Conservation (phyloP, 768 basidiomycete species). For the Mycena rebaudengoi region DNA sequence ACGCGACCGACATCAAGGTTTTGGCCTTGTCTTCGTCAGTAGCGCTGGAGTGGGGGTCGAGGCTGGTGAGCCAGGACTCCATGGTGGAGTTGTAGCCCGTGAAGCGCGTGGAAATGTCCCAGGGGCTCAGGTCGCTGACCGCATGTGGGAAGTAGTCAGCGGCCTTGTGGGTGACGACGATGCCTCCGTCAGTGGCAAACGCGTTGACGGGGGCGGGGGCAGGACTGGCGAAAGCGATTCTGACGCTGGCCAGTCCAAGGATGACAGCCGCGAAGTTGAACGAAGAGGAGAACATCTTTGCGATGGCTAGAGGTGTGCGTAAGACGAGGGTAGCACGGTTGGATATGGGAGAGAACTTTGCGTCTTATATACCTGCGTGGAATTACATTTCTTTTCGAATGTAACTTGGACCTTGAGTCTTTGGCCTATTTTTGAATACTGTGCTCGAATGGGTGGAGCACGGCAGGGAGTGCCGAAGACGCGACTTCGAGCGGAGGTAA, state of each 20-base stretch:
- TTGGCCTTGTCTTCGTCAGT: background rate
- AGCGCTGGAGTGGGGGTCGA: conserved; percentile 5
- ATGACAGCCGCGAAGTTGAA: conserved; percentile 4
- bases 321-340: background rate
- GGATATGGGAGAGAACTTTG: background rate
- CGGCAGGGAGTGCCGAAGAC: no score
- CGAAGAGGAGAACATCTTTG: conserved; percentile 5
- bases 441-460: no score
- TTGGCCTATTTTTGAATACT: no score
- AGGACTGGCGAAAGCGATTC: conserved; percentile 1
- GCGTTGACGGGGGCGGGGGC: conserved; percentile 2
- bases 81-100: conserved; percentile 8
- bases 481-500: no score
- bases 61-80: conserved; percentile 7
- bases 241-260: conserved; percentile 5
- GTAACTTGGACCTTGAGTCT: no score
- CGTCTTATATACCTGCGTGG: background rate
- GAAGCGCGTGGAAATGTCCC: no score
- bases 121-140: conserved; percentile 1
- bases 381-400: background rate
- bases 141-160: conserved; percentile 4
- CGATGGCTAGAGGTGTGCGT: background rate
- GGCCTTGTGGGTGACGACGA: conserved; percentile 4
- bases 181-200: conserved; percentile 4
- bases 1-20: conserved; percentile 2